A percentile compares a stretch with the other conserved stretches of the same genome.
Conservation (phyloP, 176 grass and related monocot genomes). For the Alopecurus myosuroides region DNA sequence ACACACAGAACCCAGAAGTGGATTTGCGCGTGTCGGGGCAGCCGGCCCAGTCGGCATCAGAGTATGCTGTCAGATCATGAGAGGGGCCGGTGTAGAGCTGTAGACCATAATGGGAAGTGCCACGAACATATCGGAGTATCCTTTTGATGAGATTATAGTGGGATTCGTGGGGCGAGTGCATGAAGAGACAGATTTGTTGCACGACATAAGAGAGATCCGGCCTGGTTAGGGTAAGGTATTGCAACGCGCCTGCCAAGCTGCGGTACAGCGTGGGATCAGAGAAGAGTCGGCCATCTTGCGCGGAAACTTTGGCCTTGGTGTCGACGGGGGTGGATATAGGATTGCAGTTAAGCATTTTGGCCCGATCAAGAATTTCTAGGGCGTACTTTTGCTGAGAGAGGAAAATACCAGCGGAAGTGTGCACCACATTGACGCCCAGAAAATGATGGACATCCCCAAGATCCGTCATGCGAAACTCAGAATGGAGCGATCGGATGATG, state of each 20-base stretch:
- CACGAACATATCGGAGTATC: too few relatives aligned
- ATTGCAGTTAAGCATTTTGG: background rate
- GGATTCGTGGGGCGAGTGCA: too few relatives aligned
- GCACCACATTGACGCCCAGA: background rate
- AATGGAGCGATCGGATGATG: background rate
- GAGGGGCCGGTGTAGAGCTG: too few relatives aligned
- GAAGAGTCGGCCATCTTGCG: background rate
- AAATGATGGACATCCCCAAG: background rate
- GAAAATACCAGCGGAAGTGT: background rate
- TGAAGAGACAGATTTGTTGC: too few relatives aligned
- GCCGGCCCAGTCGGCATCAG: too few relatives aligned
- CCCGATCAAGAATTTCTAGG: background rate
- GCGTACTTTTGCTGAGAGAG: background rate
- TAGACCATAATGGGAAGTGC: too few relatives aligned
- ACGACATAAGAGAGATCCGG: too few relatives aligned
- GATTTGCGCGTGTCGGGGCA: too few relatives aligned
- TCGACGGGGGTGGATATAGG: background rate
- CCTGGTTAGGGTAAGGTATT: background rate
- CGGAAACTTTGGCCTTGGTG: background rate
- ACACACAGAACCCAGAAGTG: too few relatives aligned
- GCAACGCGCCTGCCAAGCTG: background rate
- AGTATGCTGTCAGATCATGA: too few relatives aligned
- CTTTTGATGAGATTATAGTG: too few relatives aligned
- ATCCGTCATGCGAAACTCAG: background rate
- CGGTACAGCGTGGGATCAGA: background rate